Conservation (phyloP, 2,329 filamentous ascomycete species). For the Juglanconis juglandina region DNA sequence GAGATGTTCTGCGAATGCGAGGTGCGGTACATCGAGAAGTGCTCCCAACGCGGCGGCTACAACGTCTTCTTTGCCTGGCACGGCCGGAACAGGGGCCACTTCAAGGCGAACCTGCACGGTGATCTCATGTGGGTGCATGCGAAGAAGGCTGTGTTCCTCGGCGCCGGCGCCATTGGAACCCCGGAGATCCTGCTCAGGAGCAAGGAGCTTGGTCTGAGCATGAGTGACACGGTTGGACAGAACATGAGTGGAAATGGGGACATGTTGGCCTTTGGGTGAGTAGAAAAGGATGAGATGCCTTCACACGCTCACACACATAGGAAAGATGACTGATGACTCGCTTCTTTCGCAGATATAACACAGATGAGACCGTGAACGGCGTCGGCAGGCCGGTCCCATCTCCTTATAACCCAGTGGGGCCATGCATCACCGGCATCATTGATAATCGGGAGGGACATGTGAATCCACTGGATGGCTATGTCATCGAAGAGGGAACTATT, state of each 20-base stretch:
- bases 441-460: constrained; percentile 51
- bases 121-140: constrained; percentile 67
- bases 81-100: constrained; percentile 53
- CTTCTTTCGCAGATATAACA: constrained; percentile 50
- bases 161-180: constrained; percentile 61
- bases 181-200: constrained; percentile 64
- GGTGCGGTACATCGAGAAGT: constrained; percentile 59
- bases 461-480: constrained; percentile 58
- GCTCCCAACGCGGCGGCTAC: constrained; percentile 50
- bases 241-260: constrained; percentile 67
- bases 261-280: constrained; percentile 59
- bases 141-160: constrained; percentile 62
- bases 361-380: constrained; percentile 52
- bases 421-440: constrained; percentile 61
- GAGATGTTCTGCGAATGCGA: constrained; percentile 70
- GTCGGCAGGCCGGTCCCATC: constrained; percentile 50
- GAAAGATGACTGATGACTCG: constrained; percentile 21
- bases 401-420: constrained; percentile 52
- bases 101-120: constrained; percentile 50
- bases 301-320: neutral
- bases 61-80: constrained; percentile 65
- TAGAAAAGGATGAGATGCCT: neutral
- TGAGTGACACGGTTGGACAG: constrained; percentile 56
- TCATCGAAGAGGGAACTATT: constrained; percentile 62
- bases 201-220: constrained; percentile 52